A percentile compares a stretch with the other conserved stretches of the same genome.
Conservation (phyloP, 306 rosid genomes). For the Gastrolobium bilobum region DNA sequence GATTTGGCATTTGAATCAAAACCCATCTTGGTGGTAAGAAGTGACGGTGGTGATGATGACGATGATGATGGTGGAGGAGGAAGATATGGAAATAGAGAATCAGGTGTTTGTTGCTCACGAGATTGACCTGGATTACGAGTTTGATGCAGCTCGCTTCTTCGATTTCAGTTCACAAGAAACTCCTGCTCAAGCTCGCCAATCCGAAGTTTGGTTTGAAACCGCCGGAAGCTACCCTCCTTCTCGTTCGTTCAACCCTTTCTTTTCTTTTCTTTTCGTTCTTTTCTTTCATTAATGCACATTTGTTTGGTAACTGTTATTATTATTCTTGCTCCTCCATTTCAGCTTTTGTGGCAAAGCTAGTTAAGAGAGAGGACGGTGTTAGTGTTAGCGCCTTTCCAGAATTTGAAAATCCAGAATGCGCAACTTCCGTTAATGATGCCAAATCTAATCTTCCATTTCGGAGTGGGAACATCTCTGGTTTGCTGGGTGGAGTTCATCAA, state of each 20-base stretch:
- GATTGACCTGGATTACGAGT: slow-evolving; percentile 60
- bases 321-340: slow-evolving; percentile 30
- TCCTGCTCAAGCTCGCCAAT: slow-evolving; percentile 41
- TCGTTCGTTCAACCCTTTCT: slow-evolving; percentile 41
- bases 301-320: not conserved
- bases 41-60: too few species aligned
- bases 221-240: slow-evolving; percentile 57
- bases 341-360: slow-evolving; percentile 59
- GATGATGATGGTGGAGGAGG: slow-evolving; percentile 37
- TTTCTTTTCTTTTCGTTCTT: not conserved
- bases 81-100: slow-evolving; percentile 57
- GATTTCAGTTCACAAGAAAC: slow-evolving; percentile 52
- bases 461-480: slow-evolving; percentile 53
- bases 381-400: slow-evolving; percentile 15
- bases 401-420: slow-evolving; percentile 27
- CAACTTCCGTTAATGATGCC: slow-evolving; percentile 20
- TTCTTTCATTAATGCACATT: not conserved
- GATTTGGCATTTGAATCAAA: slow-evolving; percentile 34
- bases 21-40: slow-evolving; percentile 23
- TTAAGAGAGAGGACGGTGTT: slow-evolving; percentile 47
- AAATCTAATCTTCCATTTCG: slow-evolving; percentile 33
- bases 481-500: slow-evolving; percentile 57
- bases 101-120: slow-evolving; percentile 42
- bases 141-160: slow-evolving; percentile 64
- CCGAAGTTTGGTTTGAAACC: slow-evolving; percentile 55